A percentile compares a stretch with the other conserved stretches of the same genome.
These are phyloP conservation scores for Ochromonas danica DNA, from an alignment of 108 stramenopile genomes.

Conservation along the genomic window DNA sequence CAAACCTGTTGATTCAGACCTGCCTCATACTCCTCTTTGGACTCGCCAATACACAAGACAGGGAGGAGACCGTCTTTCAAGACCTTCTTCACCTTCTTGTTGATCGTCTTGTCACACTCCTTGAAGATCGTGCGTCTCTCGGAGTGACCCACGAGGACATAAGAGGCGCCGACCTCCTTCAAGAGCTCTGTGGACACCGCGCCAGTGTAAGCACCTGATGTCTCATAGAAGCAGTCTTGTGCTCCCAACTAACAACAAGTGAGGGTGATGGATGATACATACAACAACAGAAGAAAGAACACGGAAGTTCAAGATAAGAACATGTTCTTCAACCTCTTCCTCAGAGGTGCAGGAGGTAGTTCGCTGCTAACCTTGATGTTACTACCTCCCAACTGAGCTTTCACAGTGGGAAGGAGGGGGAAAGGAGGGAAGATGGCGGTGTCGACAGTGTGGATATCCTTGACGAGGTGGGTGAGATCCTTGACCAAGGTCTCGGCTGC, in stretches of 20 bases:
- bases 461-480: slow-evolving; percentile 28
- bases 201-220: slow-evolving; percentile 62
- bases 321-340: background rate
- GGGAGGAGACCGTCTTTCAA: background rate
- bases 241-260: background rate
- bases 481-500: slow-evolving; percentile 58
- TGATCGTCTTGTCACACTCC: slow-evolving; percentile 53
- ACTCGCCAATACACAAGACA: slow-evolving; percentile 30
- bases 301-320: background rate
- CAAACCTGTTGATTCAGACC: slow-evolving; percentile 39
- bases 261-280: background rate
- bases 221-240: slow-evolving; percentile 40
- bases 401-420: slow-evolving; percentile 65
- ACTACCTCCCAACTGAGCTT: slow-evolving; percentile 55
- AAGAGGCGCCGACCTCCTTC: slow-evolving; percentile 47
- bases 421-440: slow-evolving; percentile 70
- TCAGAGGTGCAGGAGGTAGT: no score
- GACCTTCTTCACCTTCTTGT: slow-evolving; percentile 44
- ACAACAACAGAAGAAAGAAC: background rate
- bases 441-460: background rate
- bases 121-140: slow-evolving; percentile 58
- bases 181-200: slow-evolving; percentile 58
- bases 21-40: slow-evolving; percentile 27
- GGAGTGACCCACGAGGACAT: slow-evolving; percentile 62
- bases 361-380: slow-evolving; percentile 49